phyloP scores from a whole-genome alignment of 1,284 basidiomycete species.

The Puccinia horiana region DNA sequence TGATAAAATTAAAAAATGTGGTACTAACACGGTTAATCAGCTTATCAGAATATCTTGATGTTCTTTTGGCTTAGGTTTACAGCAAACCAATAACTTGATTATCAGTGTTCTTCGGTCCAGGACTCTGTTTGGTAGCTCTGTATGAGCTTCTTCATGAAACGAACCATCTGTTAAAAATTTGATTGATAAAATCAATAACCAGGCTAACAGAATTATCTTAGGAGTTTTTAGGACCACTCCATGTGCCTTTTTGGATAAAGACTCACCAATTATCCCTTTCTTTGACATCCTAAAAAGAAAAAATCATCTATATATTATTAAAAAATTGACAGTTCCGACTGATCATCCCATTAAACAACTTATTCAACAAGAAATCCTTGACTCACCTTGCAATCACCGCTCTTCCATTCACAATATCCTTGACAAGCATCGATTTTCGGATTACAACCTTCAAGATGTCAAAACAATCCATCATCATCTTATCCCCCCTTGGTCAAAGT shows the following conservation, averaged over 20 bases:
- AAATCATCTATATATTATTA: slow-evolving; percentile 9
- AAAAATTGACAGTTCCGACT: too few relatives aligned
- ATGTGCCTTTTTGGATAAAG: background rate
- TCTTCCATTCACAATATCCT: background rate
- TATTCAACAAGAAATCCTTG: background rate
- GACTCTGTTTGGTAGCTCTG: background rate
- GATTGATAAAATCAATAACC: background rate
- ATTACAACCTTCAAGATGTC: background rate
- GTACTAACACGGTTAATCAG: background rate
- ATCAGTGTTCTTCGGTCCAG: background rate
- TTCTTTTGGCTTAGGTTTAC: background rate
- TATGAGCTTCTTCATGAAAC: background rate
- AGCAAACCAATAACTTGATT: background rate
- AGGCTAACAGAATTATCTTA: background rate
- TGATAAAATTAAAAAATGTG: background rate
- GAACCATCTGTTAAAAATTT: background rate
- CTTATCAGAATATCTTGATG: background rate
- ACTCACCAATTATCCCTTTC: background rate
- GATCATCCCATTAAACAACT: background rate
- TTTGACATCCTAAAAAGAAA: background rate
- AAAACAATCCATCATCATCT: background rate
- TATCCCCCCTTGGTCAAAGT: background rate
- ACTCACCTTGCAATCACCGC: background rate
- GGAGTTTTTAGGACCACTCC: background rate
- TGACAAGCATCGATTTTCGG: background rate